Evolutionary conservation across 495 filamentous ascomycete genomes (phyloP).

Genomic region (Tricharina praecox): DNA sequence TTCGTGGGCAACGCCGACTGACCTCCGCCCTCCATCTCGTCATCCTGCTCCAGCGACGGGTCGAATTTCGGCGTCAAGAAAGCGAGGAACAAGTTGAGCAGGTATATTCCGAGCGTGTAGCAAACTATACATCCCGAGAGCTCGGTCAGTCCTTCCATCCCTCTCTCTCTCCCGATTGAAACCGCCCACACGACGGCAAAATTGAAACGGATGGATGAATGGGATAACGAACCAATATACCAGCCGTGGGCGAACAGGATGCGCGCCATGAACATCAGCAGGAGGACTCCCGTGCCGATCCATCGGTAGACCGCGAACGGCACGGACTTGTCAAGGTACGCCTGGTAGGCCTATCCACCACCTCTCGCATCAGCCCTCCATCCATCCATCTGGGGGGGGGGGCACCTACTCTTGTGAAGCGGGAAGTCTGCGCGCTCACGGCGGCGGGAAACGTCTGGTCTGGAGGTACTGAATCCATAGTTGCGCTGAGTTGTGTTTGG

Average conservation of each 20-base stretch:
- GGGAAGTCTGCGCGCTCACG: conserved; percentile 68
- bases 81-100: conserved; percentile 96
- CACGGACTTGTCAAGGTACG: conserved; percentile 79
- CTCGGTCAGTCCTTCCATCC: too few relatives aligned
- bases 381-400: too few relatives aligned
- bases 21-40: conserved; percentile 85
- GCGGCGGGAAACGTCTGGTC: conserved; percentile 32
- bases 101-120: conserved; percentile 96
- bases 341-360: conserved; percentile 67
- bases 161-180: too few relatives aligned
- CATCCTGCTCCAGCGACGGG: conserved; percentile 86
- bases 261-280: conserved; percentile 69
- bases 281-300: conserved; percentile 56
- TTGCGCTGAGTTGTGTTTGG: too few relatives aligned
- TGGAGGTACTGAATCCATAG: conserved; percentile 18
- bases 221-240: conserved; percentile 69
- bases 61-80: conserved; percentile 98
- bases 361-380: too few relatives aligned
- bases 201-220: too few relatives aligned
- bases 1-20: conserved; percentile 70
- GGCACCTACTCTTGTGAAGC: conserved; percentile 41
- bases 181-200: too few relatives aligned
- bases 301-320: conserved; percentile 79
- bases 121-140: conserved; percentile 47
- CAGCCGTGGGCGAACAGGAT: conserved; percentile 87